Conservation (phyloP, 2,329 filamentous ascomycete species). For the Colletotrichum trifolii region DNA sequence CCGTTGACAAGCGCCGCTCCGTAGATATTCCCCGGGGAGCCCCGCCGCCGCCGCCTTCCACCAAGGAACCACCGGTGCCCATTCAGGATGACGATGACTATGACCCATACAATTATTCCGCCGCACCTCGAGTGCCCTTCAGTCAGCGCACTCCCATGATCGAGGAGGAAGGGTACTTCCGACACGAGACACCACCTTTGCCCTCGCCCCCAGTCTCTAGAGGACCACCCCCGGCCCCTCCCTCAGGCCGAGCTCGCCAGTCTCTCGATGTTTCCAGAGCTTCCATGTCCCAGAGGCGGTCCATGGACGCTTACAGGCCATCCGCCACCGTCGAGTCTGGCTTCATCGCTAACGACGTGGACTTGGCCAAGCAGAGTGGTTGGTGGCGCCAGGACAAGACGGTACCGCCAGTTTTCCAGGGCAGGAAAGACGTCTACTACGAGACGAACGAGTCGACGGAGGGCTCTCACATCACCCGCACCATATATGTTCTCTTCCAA, state of each 20-base stretch:
- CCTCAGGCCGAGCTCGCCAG: slow-evolving; percentile 55
- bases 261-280: slow-evolving; percentile 73
- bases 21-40: slow-evolving; percentile 76
- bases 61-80: slow-evolving; percentile 51
- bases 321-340: slow-evolving; percentile 80
- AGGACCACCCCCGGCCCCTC: slow-evolving; percentile 30
- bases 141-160: slow-evolving; percentile 50
- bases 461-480: slow-evolving; percentile 78
- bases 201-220: slow-evolving; percentile 49
- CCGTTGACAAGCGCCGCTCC: slow-evolving; percentile 68
- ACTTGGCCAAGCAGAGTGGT: slow-evolving; percentile 76
- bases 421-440: slow-evolving; percentile 83
- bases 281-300: slow-evolving; percentile 61
- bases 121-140: slow-evolving; percentile 45
- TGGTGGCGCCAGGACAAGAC: slow-evolving; percentile 91
- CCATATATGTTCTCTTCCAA: slow-evolving; percentile 88
- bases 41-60: slow-evolving; percentile 72
- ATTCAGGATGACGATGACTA: slow-evolving; percentile 72
- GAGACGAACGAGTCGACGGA: slow-evolving; percentile 85
- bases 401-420: slow-evolving; percentile 84
- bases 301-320: slow-evolving; percentile 80
- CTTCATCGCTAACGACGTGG: slow-evolving; percentile 88
- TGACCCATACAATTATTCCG: slow-evolving; percentile 71
- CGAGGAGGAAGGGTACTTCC: slow-evolving; percentile 60
- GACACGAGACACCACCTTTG: slow-evolving; percentile 50